Percentiles rank a stretch among this genome's conserved stretches.
Evolutionary conservation across 2,329 filamentous ascomycete genomes (phyloP).

Genomic region (Raffaelea arxii): DNA sequence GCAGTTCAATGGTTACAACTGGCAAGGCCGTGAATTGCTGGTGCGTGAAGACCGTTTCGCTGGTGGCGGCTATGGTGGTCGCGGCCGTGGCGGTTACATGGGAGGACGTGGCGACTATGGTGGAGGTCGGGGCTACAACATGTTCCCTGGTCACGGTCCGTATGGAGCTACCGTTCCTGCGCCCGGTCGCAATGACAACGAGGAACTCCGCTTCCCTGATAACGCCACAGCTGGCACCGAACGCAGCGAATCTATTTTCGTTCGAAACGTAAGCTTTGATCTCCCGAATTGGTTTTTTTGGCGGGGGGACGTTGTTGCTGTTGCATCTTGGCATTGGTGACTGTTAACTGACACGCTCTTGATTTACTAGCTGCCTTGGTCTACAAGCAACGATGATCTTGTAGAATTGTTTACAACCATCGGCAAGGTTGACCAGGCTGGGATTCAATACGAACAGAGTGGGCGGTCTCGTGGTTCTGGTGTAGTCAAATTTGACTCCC

Average conservation of each 20-base stretch:
- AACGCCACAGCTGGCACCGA: conserved; percentile 82
- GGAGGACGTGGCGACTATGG: conserved; percentile 48
- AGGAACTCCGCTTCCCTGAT: conserved; percentile 90
- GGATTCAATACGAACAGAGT: conserved; percentile 97
- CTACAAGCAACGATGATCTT: conserved; percentile 95
- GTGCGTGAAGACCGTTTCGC: conserved; percentile 96
- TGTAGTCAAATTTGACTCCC: conserved; percentile 84
- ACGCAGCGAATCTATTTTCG: conserved; percentile 76
- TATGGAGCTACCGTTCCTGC: conserved; percentile 31
- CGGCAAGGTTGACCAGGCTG: conserved; percentile 95
- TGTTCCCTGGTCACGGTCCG: conserved; percentile 35
- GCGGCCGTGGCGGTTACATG: conserved; percentile 51
- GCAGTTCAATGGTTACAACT: conserved; percentile 98
- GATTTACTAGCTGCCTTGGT: conserved; percentile 74
- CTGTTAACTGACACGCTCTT: background rate
- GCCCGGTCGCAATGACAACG: conserved; percentile 58
- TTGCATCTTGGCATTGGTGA: conserved; percentile 12
- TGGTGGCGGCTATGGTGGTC: conserved; percentile 43
- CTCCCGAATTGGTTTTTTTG: background rate
- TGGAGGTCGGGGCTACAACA: conserved; percentile 32
- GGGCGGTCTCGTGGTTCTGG: conserved; percentile 90
- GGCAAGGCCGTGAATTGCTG: conserved; percentile 88
- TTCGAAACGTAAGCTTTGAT: conserved; percentile 71
- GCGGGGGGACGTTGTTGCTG: conserved; percentile 14
- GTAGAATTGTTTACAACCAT: conserved; percentile 96